These are phyloP conservation scores for Groenewaldozyma sp. DNA, from an alignment of 1,139 yeast species.

Conservation along the genomic window DNA sequence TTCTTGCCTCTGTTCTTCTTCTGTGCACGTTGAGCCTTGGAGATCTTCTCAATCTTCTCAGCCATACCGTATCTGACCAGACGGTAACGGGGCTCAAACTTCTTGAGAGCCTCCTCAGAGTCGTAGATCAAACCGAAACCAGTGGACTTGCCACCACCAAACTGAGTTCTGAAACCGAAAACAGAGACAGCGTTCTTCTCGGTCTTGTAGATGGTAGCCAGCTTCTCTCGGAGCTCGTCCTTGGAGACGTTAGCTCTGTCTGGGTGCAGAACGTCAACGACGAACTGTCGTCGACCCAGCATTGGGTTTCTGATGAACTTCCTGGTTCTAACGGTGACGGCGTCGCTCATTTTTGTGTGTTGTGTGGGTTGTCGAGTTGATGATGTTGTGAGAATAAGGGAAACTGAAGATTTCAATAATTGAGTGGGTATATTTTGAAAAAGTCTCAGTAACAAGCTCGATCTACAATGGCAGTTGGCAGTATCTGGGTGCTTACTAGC, in stretches of 20 bases:
- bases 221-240: constrained; percentile 98
- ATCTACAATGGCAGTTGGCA: no score
- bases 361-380: background rate
- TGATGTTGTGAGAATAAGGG: no score
- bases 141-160: constrained; percentile 99
- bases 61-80: constrained; percentile 99
- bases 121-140: constrained; percentile 99
- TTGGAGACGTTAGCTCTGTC: constrained; percentile 98
- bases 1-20: constrained; percentile 99
- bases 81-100: constrained; percentile 99
- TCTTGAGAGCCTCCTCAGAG: constrained; percentile 96
- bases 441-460: no score
- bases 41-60: constrained; percentile 89
- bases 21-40: constrained; percentile 99
- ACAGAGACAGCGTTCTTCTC: constrained; percentile 98
- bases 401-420: constrained; percentile 6
- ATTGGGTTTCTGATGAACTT: constrained; percentile 99
- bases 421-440: constrained; percentile 5
- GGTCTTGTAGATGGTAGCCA: constrained; percentile 94
- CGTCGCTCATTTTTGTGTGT: constrained; percentile 60
- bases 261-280: constrained; percentile 99
- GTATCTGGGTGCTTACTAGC: no score
- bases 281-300: constrained; percentile 99
- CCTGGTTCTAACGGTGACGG: constrained; percentile 99
- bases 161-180: constrained; percentile 98